These are phyloP conservation scores for Globisporangium sylvaticum DNA, from an alignment of 352 stramenopile genomes.

Conservation along the genomic window DNA sequence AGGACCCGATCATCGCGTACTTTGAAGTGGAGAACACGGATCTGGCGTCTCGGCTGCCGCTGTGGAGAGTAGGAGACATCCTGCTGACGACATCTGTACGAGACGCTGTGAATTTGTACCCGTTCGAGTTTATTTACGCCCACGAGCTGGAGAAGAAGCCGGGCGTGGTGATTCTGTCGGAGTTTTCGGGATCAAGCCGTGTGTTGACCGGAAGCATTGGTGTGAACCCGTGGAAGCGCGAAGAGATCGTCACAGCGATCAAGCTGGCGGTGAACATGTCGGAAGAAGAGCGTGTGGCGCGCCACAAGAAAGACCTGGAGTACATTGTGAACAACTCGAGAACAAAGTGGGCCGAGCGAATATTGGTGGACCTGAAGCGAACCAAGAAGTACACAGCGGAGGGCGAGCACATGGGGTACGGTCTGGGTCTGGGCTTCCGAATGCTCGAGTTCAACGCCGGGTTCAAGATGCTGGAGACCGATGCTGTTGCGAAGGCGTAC, in stretches of 20 bases:
- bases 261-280: slow-evolving; percentile 66
- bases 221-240: slow-evolving; percentile 97
- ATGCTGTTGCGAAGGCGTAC: slow-evolving; percentile 90
- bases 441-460: slow-evolving; percentile 96
- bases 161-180: slow-evolving; percentile 94
- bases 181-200: slow-evolving; percentile 96
- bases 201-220: slow-evolving; percentile 95
- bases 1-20: slow-evolving; percentile 62
- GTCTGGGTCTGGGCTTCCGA: slow-evolving; percentile 94
- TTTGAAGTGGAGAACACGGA: slow-evolving; percentile 80
- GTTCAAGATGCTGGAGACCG: slow-evolving; percentile 93
- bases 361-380: slow-evolving; percentile 97
- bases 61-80: slow-evolving; percentile 74
- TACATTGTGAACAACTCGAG: slow-evolving; percentile 96
- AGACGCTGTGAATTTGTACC: slow-evolving; percentile 81
- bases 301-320: slow-evolving; percentile 79
- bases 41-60: slow-evolving; percentile 59
- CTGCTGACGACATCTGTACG: slow-evolving; percentile 74
- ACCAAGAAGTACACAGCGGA: slow-evolving; percentile 83
- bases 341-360: slow-evolving; percentile 95
- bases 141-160: slow-evolving; percentile 68
- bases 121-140: slow-evolving; percentile 86
- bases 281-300: slow-evolving; percentile 56
- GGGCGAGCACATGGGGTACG: slow-evolving; percentile 92
- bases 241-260: slow-evolving; percentile 81